Conservation (phyloP, 257 asterid species). For the Rauvolfia tetraphylla region DNA sequence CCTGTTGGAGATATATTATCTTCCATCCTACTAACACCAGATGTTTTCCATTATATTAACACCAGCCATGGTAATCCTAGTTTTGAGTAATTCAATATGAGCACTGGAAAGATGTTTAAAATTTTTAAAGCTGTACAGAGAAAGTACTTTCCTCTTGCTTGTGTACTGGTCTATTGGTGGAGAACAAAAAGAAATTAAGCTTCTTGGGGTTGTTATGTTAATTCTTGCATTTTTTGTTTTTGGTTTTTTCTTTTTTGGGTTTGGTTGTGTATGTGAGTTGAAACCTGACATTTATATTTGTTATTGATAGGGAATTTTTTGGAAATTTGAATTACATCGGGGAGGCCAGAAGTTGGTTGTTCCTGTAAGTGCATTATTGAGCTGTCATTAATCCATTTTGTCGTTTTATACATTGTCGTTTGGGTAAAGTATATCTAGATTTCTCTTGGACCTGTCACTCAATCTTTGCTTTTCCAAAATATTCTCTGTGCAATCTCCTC, state of each 20-base stretch:
- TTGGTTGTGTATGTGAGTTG: neutral
- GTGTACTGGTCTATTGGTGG: neutral
- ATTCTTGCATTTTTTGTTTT: neutral
- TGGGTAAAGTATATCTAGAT: neutral
- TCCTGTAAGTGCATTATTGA: constrained; percentile 71
- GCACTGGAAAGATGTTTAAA: neutral
- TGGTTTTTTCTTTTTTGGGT: neutral
- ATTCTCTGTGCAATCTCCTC: neutral
- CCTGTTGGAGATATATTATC: neutral
- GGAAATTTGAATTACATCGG: constrained; percentile 93
- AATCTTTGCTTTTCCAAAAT: neutral
- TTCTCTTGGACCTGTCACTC: neutral
- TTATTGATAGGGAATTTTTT: constrained; percentile 59
- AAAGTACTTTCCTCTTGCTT: neutral
- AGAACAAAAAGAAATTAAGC: neutral
- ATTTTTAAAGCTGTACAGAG: neutral
- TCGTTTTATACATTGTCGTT: neutral
- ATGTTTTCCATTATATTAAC: neutral
- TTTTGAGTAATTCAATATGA: neutral
- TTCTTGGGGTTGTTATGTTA: neutral
- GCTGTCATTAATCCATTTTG: neutral
- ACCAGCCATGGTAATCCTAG: neutral
- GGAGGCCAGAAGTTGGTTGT: constrained; percentile 85
- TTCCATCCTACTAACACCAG: neutral
- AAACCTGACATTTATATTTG: constrained; percentile 10